Conservation (phyloP, 768 basidiomycete species). For the Tulasnella sp. region DNA sequence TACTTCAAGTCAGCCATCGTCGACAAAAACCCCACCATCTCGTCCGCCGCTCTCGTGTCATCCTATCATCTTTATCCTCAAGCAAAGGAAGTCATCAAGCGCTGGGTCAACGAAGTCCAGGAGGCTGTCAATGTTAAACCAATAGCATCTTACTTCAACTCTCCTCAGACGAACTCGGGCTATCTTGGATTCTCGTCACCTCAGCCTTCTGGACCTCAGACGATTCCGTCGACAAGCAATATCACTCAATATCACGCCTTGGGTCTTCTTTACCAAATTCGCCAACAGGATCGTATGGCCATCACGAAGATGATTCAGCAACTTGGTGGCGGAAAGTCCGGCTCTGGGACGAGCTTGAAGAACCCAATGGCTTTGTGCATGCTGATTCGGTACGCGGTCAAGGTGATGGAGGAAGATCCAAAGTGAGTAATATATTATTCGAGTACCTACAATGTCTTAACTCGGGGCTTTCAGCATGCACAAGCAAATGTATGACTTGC, state of each 20-base stretch:
- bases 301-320: slow-evolving; percentile 99
- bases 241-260: slow-evolving; percentile 96
- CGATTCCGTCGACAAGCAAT: slow-evolving; percentile 78
- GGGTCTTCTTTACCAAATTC: slow-evolving; percentile 84
- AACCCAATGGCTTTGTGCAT: slow-evolving; percentile 97
- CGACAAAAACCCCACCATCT: slow-evolving; percentile 89
- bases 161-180: slow-evolving; percentile 28
- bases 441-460: not conserved
- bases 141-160: slow-evolving; percentile 48
- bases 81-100: slow-evolving; percentile 91
- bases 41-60: slow-evolving; percentile 92
- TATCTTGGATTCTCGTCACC: slow-evolving; percentile 60
- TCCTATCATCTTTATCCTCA: slow-evolving; percentile 92
- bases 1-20: slow-evolving; percentile 99
- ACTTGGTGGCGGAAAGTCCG: slow-evolving; percentile 78
- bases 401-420: slow-evolving; percentile 96
- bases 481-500: slow-evolving; percentile 81
- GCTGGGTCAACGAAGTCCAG: slow-evolving; percentile 99
- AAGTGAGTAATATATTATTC: slow-evolving; percentile 50
- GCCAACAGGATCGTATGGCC: slow-evolving; percentile 98
- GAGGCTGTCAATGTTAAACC: slow-evolving; percentile 90
- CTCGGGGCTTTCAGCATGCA: slow-evolving; percentile 49
- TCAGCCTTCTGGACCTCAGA: slow-evolving; percentile 48
- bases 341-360: slow-evolving; percentile 72
- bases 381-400: slow-evolving; percentile 96